These are phyloP conservation scores for Alternaria burnsii DNA, from an alignment of 2,329 filamentous ascomycete genomes.

Conservation along the genomic window DNA sequence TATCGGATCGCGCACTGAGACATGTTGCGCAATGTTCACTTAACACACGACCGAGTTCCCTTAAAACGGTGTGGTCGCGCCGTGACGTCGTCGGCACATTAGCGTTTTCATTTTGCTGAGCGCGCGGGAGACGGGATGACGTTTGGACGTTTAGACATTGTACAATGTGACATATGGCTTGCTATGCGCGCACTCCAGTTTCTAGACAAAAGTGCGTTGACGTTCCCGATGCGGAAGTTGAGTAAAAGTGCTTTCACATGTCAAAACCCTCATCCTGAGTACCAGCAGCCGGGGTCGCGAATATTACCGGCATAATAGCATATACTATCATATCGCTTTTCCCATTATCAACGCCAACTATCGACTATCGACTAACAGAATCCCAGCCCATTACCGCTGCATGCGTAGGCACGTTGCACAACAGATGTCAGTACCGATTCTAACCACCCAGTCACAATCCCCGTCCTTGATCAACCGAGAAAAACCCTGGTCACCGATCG, in stretches of 20 bases:
- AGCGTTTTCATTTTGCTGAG: not conserved
- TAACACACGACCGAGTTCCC: slow-evolving; percentile 12
- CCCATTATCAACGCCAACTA: too few species aligned
- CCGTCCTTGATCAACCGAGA: too few species aligned
- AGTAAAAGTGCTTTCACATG: not conserved
- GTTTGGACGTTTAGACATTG: not conserved
- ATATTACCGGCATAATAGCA: not conserved
- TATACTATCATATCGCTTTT: not conserved
- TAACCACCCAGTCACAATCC: not conserved
- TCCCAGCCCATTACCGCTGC: not conserved
- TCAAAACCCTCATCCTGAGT: not conserved
- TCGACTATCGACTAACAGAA: not conserved
- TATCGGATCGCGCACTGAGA: not conserved
- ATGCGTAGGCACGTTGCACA: slow-evolving; percentile 21
- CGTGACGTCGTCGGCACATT: slow-evolving; percentile 22
- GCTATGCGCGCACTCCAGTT: too few species aligned
- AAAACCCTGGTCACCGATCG: not conserved
- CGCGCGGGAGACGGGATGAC: not conserved
- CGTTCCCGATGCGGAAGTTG: too few species aligned
- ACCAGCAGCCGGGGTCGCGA: not conserved
- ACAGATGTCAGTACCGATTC: slow-evolving; percentile 12
- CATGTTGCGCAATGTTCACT: slow-evolving; percentile 5
- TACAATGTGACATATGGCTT: too few species aligned
- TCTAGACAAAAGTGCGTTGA: not conserved
- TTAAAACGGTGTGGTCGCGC: slow-evolving; percentile 14